Base-by-base conservation (phyloP, 1,284 basidiomycete species). In the Marasmius tenuissimus region DNA sequence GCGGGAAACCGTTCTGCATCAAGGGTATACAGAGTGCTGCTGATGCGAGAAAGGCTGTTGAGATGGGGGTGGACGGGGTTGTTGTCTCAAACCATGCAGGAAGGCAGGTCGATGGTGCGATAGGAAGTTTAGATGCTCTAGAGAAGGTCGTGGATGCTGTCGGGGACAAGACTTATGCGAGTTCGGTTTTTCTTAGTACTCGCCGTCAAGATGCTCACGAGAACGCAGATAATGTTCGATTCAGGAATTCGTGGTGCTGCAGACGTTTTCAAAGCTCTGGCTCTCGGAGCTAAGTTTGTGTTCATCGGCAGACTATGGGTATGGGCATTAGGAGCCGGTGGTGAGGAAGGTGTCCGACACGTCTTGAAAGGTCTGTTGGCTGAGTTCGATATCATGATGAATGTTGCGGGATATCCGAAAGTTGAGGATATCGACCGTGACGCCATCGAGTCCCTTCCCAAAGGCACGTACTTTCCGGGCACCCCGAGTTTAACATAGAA, bases 11-110 rank as follows among this genome's bases (percentile, higher is more conserved):
- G 84, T 87, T 70, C 74, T 85, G 16, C 69, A 86, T 12, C 63
- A 88, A 87, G 72, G 85, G 81, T 57, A 85, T 85, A 33, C 83
- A 84, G 67, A 77, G 73, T 63, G 79, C 75, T 0, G 74, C 77
- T 34, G 84, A 85, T 67, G 84, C 83, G 4, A 63, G 71, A 33
- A 78, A 78, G 65, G 85, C 85, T 3, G 70, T 79, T 35, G 79
- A 85, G 35, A 61, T 78, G 16, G 85, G 85, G 0, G 84, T 82
- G 65, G 84, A 85, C 64, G 85, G 83, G 12, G 83, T 88, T 62
- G 81, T 87, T 18, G 84, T 82, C 27, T 81, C 78, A 38, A 87
- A 87, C 68, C 85, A 89, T 66, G 86, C 84, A 6, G 86, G 84
- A 0, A 71, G 86, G 47, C 85, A 87, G 71, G 83, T 87, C 42